phyloP scores from a whole-genome alignment of 1,139 yeast species.

The Groenewaldozyma sp. region DNA sequence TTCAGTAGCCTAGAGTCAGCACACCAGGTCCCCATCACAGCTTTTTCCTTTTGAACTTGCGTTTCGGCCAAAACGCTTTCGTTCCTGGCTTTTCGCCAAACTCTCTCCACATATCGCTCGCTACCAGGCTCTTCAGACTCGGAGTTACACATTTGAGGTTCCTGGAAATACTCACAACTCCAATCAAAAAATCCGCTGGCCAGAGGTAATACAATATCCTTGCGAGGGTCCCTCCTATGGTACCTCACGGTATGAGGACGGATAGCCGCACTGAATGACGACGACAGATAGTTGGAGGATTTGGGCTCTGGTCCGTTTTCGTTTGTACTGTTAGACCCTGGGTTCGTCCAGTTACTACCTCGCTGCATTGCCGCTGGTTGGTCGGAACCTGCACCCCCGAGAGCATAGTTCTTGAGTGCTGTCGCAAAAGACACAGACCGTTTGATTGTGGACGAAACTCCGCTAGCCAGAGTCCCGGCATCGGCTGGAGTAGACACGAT shows the following conservation, averaged over 20 bases:
- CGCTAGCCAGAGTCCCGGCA: background rate
- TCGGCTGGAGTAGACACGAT: background rate
- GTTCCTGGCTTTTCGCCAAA: slow-evolving; percentile 87
- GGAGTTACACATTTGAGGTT: slow-evolving; percentile 84
- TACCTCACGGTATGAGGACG: slow-evolving; percentile 27
- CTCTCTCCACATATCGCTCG: slow-evolving; percentile 66
- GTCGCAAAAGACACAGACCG: slow-evolving; percentile 33
- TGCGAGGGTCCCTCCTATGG: slow-evolving; percentile 13
- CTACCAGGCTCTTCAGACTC: slow-evolving; percentile 94
- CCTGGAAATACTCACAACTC: slow-evolving; percentile 88
- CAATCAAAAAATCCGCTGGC: slow-evolving; percentile 77
- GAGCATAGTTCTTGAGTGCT: slow-evolving; percentile 26
- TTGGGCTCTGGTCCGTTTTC: slow-evolving; percentile 4
- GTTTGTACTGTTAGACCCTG: background rate
- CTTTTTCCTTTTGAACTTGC: slow-evolving; percentile 78
- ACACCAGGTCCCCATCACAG: slow-evolving; percentile 83
- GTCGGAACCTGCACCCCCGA: slow-evolving; percentile 19
- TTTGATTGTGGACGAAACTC: slow-evolving; percentile 19
- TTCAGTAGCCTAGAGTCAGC: slow-evolving; percentile 52
- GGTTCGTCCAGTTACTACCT: background rate
- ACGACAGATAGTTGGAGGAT: slow-evolving; percentile 7
- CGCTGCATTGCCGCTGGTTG: background rate
- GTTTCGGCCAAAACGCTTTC: slow-evolving; percentile 81
- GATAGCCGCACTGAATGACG: slow-evolving; percentile 26
- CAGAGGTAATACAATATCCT: slow-evolving; percentile 37